Evolutionary conservation across 352 stramenopile genomes (phyloP).

Genomic region (Phytophthora pistaciae): DNA sequence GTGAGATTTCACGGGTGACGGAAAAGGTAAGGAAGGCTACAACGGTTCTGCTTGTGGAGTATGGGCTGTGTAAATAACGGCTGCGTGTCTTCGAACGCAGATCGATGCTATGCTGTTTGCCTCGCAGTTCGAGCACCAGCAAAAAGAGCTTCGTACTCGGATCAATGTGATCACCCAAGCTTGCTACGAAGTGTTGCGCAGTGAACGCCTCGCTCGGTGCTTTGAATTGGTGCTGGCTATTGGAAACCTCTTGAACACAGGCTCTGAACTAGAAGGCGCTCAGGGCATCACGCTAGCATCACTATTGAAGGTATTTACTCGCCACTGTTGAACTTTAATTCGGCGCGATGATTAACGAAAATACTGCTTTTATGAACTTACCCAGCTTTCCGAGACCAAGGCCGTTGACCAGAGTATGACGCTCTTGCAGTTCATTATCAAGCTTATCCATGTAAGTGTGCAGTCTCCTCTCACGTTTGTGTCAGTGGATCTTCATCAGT

Average conservation of each 20-base stretch:
- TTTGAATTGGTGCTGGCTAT: conserved; percentile 83
- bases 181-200: conserved; percentile 72
- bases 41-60: not conserved
- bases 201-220: conserved; percentile 74
- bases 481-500: not conserved
- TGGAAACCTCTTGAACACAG: conserved; percentile 80
- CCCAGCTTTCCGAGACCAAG: conserved; percentile 83
- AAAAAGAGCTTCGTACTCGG: conserved; percentile 53
- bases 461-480: not conserved
- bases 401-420: conserved; percentile 78
- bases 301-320: conserved; percentile 66
- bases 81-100: conserved; percentile 33
- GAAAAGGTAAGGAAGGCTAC: conserved; percentile 63
- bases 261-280: conserved; percentile 74
- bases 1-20: conserved; percentile 65
- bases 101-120: conserved; percentile 78
- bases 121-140: conserved; percentile 68
- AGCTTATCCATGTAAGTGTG: conserved; percentile 78
- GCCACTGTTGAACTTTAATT: not conserved
- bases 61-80: not conserved
- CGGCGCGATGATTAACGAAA: not conserved
- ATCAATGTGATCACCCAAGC: conserved; percentile 63
- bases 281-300: conserved; percentile 76
- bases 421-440: conserved; percentile 81
- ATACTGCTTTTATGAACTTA: not conserved